Base-by-base conservation (phyloP, 352 stramenopile species). In the Globisporangium parvum region DNA sequence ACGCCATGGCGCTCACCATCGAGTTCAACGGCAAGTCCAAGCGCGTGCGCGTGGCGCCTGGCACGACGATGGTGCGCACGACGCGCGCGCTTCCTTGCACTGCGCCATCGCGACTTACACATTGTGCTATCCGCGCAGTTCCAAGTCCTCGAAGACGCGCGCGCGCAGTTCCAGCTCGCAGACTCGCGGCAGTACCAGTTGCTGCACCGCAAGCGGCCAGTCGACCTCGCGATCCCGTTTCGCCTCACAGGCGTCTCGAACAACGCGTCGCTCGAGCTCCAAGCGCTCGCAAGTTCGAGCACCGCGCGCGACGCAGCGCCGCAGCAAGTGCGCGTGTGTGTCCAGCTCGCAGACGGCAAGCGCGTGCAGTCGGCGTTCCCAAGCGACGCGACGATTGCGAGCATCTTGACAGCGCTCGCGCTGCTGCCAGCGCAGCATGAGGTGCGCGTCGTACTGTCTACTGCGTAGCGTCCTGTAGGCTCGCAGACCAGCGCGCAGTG, bases 191-290 rank as follows among this genome's bases (percentile, higher is more conserved):
- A 77, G 52, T 87, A 66, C 53, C 71, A 92, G 58, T 70, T 95
- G 18, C 53, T 79, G 47, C 85, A 94, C 59, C 84, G 82, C 48
- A 70, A 68, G 41, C 75, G 66, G 15, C 46, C 73, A 9, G 64
- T 95, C 20, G 86, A 95, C 55, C 59, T 92, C 42, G 90, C 86
- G 18, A 77, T 93, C 46, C 84, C 86, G 35, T 95, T 95, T 53
- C 80, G 84, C 4, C 70, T 95, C 26, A 92, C 86, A 15, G 86
- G 86, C 31, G 75, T 95, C 23, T 91, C 86, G 37, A 91, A 91
- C 60, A 94, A 94, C 51, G 84, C 86, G 17, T 60, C 64, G 14
- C 52, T 95, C 21, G 80, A 95, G 62, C 47, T 95, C 35, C 66
- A 65, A n/a, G 70, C 67, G 40, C 51, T 78, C 2, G 42, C 0